Base-by-base conservation (phyloP, 2,329 filamentous ascomycete genomes). In the Fusarium albidum region DNA sequence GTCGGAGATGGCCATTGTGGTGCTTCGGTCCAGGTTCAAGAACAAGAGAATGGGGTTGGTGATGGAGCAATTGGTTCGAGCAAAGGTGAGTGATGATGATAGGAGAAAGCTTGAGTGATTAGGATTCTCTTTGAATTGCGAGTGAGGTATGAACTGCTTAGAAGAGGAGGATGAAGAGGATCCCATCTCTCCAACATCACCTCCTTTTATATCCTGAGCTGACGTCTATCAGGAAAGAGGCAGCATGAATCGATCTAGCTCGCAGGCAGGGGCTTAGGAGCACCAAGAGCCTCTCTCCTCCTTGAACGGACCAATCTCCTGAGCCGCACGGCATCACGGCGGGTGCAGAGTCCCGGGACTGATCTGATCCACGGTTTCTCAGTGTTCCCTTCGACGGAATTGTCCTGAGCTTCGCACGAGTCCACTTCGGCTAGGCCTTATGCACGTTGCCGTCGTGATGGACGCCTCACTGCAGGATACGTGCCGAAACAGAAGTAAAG, bases 281-380 rank as follows among this genome's bases (percentile, higher is more conserved):
- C 18, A 42, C 13, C 10, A 40, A 31, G n/a, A 27, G 28, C 37
- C 40, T n/a, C 13, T 26, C 40, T n/a, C 13, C 21, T 7, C 15
- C 25, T 32, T 27, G 39, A n/a, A 13, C 18, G 29, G 14, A 39
- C 17, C 13, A 27, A 15, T 27, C 35, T 38, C 37, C 34, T 35
- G 18, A 25, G 41, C 26, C 35, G 14, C 14, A 49, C 44, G 39
- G 48, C 46, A 28, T 63, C 57, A 65, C 50, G 55, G 31, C 34
- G 15, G 31, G 39, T 44, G 37, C 46, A 49, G 28, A 43, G 18
- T 12, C 17, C 14, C 44, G 34, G 40, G 31, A 58, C 31, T 39
- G 33, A 60, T 21, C 18, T 49, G 28, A 57, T 43, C 14, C 32
- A 28, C 43, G 41, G 61, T 61, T 46, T 37, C 55, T 62, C 63